Base-by-base conservation (phyloP, 176 grass and related monocot genomes). In the Secale cereale region DNA sequence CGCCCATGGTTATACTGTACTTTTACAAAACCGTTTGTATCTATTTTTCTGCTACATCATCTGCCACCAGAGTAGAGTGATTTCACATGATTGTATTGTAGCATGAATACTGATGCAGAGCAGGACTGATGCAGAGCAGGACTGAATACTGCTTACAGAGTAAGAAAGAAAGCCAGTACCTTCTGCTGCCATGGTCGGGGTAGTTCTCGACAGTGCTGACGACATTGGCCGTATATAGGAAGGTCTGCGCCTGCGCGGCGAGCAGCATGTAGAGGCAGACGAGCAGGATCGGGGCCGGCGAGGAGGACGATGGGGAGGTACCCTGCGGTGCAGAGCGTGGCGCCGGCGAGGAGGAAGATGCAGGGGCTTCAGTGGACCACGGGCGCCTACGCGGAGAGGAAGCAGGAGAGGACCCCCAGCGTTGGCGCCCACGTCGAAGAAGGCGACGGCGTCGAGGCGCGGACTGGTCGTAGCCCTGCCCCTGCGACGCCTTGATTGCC, bases 181-280 rank as follows among this genome's bases (percentile, higher is more conserved):
- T 98, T 98, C 92, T 94, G 70, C 95, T 92, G 1, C 92, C 54
- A 19, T 89, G 89, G 36, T 88, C 82, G 2, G 92, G 89, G 28
- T 94, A 97, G 80, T 94, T 98, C 80, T 94, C 89, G n/a, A 98
- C 95, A 9, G 92, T 82, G 4, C 89, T 90, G 59, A 97, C 91
- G 22, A 94, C 91, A 12, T 98, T 76, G 0, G 92, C 89, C 5
- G 89, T 94, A 82, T 93, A 93, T 61, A 85, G 64, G 87, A 94
- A 97, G 22, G 92, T 97, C 91, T 94, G 95, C 23, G 91, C 84
- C 31, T 97, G 92, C 15, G 95, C 92, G 12, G 88, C 92, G 10
- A 97, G 79, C 6, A 97, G 85, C 95, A 97, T 97, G 89, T 94
- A 93, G 35, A 76, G 1, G 79, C 91, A 97, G 40, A 94, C 60